Percentiles rank a stretch among this genome's conserved stretches.
Evolutionary conservation across 2,329 filamentous ascomycete species (phyloP).

Genomic region (Thielaviopsis punctulata): DNA sequence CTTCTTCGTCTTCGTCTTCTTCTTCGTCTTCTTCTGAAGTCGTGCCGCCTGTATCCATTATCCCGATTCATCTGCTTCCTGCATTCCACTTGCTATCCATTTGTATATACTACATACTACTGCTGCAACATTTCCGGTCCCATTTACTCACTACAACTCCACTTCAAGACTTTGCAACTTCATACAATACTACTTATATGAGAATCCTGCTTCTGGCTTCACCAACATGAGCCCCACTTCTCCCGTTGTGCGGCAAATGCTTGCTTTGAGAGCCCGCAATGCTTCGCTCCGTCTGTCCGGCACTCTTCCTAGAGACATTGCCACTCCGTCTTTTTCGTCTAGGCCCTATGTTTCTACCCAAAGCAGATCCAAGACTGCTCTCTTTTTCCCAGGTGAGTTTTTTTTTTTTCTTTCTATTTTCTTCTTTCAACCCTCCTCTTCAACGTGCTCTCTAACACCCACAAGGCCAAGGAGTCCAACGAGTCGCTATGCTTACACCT

Average conservation of each 20-base stretch:
- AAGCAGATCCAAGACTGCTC: conserved; percentile 28
- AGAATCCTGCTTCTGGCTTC: conserved; percentile 4
- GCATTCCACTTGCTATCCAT: too few species aligned
- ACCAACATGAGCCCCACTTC: conserved; percentile 4
- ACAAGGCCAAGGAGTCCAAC: conserved; percentile 71
- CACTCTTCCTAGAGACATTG: conserved; percentile 5
- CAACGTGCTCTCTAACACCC: conserved; percentile 7
- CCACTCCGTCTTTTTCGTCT: conserved; percentile 4
- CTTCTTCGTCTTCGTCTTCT: background rate
- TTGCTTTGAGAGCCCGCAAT: conserved; percentile 6
- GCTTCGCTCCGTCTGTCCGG: background rate
- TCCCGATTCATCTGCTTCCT: too few species aligned
- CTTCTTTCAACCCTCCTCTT: background rate
- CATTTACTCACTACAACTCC: too few species aligned
- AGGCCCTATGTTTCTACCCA: conserved; percentile 6
- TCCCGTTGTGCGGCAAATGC: conserved; percentile 11
- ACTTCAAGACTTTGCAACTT: too few species aligned
- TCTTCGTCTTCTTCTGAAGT: too few species aligned
- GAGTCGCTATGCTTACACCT: conserved; percentile 69
- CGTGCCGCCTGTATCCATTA: too few species aligned
- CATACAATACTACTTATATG: too few species aligned
- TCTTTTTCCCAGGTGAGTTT: conserved; percentile 42
- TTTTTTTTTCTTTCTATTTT: background rate
- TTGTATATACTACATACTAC: too few species aligned
- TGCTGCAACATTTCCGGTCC: too few species aligned